Evolutionary conservation across 805 yeast species (phyloP), one percentile per base, ranked within the genome.

Genomic region (Candida gorgasii): DNA sequence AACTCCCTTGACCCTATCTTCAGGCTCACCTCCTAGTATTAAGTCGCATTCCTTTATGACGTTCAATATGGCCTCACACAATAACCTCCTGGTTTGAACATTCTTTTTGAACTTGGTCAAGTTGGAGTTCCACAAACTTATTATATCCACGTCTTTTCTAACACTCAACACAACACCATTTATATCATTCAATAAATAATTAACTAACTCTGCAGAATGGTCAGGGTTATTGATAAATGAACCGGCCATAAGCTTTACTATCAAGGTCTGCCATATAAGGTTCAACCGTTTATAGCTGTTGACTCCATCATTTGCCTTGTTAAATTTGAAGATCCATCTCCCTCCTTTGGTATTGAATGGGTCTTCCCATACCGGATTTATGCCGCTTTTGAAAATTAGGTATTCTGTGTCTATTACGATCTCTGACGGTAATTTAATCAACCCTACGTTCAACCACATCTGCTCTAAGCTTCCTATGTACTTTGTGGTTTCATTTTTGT

Each of bases 321-420:
- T 59, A 50, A 79, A 72, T 48, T 80, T 65, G 50, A 79, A 74
- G 14, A 76, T 71, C 84, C 84, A 80, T 50, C 84, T 64, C 2
- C 87, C 86, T 27, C 86, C 86, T 39, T 68, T 64, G 46, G 73
- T 61, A 54, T 81, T 81, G 38, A 71, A 64, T 7, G 82, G 81
- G 54, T 82, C 86, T 54, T 81, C 86, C 86, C 87, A 81, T 37
- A 79, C 75, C 8, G 87, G 87, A 49, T 76, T 75, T 27, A 80
- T 70, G 2, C 83, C 84, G 23, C 72, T 63, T 49, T 79, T 79
- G 62, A 82, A 82, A 8, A 82, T 58, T 45, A 79, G 75, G 42
- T 75, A 66, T 54, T 80, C 84, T 18, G 79, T 67, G 15, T 79
- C 80, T 36, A 60, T 57, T 14, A 65, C 60, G 44, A 75, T 58